These are phyloP conservation scores for Trichoderma sp. DNA, from an alignment of 2,329 filamentous ascomycete genomes.

Conservation along the genomic window DNA sequence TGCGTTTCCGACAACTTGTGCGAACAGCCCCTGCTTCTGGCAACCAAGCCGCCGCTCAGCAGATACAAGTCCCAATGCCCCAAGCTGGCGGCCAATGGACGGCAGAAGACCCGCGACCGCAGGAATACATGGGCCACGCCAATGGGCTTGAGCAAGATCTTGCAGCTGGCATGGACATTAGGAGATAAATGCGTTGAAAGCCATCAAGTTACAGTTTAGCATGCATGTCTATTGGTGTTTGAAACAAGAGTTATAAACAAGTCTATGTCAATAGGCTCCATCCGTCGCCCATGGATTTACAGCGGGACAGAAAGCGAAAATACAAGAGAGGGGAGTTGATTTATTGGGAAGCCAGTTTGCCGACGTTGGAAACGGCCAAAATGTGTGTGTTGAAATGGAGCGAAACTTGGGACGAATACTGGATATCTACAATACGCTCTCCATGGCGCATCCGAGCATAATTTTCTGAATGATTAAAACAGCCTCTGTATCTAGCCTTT, in stretches of 20 bases:
- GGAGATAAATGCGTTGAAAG: conserved; percentile 29
- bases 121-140: conserved; percentile 55
- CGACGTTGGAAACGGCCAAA: conserved; percentile 4
- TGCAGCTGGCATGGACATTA: conserved; percentile 48
- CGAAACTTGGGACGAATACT: conserved; percentile 1
- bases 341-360: background rate
- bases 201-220: background rate
- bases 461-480: conserved; percentile 3
- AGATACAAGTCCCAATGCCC: conserved; percentile 55
- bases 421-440: conserved; percentile 16
- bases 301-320: background rate
- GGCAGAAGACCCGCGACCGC: conserved; percentile 60
- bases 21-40: conserved; percentile 51
- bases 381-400: background rate
- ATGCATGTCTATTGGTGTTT: background rate
- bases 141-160: conserved; percentile 61
- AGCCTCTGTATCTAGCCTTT: background rate
- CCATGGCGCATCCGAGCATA: conserved; percentile 2
- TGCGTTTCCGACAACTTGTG: conserved; percentile 72
- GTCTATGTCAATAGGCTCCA: background rate
- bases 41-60: conserved; percentile 40
- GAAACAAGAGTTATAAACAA: background rate
- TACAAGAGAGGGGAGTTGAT: conserved; percentile 3
- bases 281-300: background rate
- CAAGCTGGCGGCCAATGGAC: conserved; percentile 56